A percentile compares a stretch with the other conserved stretches of the same genome.
Evolutionary conservation across 2,329 filamentous ascomycete genomes (phyloP).

Genomic region (Microdochium paspali): DNA sequence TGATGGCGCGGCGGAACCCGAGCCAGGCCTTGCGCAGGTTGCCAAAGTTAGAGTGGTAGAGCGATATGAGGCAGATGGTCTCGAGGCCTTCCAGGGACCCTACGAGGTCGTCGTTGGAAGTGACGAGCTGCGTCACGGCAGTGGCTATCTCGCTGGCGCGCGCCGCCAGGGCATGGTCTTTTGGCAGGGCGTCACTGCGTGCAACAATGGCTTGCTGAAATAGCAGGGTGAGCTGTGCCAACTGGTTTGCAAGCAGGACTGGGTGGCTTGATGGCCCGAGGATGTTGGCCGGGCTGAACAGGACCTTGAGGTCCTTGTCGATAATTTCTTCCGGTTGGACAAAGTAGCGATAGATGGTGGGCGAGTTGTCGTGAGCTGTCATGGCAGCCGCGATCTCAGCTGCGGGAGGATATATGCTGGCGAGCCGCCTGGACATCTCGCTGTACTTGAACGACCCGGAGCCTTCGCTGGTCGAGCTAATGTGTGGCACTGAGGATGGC

Average conservation of each 20-base stretch:
- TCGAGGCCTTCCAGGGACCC: constrained; percentile 43
- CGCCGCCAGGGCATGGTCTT: constrained; percentile 9
- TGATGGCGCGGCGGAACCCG: constrained; percentile 35
- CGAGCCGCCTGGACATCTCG: constrained; percentile 12
- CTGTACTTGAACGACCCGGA: neutral
- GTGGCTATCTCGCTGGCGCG: constrained; percentile 22
- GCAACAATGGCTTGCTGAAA: constrained; percentile 26
- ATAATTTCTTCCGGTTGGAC: constrained; percentile 9
- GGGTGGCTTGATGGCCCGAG: constrained; percentile 32
- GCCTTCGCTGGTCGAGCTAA: neutral
- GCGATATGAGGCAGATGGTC: constrained; percentile 35
- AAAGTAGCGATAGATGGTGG: constrained; percentile 1
- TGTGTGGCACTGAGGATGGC: neutral
- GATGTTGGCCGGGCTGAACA: constrained; percentile 12
- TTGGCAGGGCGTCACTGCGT: constrained; percentile 15
- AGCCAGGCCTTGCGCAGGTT: constrained; percentile 47
- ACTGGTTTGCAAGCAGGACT: constrained; percentile 32
- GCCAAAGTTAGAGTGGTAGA: constrained; percentile 42
- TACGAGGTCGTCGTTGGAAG: constrained; percentile 40
- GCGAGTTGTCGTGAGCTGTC: constrained; percentile 6
- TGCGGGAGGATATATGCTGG: constrained; percentile 16
- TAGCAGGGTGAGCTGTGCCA: constrained; percentile 37
- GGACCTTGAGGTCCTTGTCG: constrained; percentile 6
- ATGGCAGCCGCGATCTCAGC: constrained; percentile 15
- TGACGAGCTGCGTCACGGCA: constrained; percentile 28